Percentiles rank a stretch among this genome's conserved stretches.
phyloP scores from a whole-genome alignment of 148 eudicot genomes.

The Cornus suecica region DNA sequence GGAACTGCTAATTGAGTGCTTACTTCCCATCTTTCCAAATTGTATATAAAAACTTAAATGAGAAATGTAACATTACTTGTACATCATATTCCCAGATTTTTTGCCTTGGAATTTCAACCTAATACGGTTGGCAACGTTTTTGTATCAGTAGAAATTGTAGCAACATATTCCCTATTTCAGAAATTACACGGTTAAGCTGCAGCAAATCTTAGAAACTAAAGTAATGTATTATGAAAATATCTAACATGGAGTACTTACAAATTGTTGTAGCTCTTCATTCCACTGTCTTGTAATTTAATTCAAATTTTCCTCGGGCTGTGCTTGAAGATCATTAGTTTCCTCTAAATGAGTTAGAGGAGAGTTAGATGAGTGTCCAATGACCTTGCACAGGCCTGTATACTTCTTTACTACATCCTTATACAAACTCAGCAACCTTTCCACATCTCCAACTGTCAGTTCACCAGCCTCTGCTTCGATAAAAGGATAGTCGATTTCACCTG shows the following conservation, averaged over 20 bases:
- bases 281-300: neutral
- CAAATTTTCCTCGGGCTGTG: slow-evolving; percentile 11
- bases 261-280: slow-evolving; percentile 3
- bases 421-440: slow-evolving; percentile 16
- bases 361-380: slow-evolving; percentile 8
- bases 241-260: slow-evolving; percentile 10
- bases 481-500: slow-evolving; percentile 21
- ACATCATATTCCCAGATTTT: neutral
- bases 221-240: neutral
- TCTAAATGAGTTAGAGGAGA: slow-evolving; percentile 1
- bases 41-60: slow-evolving; percentile 1
- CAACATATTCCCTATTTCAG: no score
- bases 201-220: neutral
- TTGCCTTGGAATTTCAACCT: neutral
- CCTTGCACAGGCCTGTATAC: slow-evolving; percentile 21
- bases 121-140: no score
- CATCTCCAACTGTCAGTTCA: slow-evolving; percentile 22
- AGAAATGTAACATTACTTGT: neutral
- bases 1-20: neutral
- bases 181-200: neutral
- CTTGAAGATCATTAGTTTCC: slow-evolving; percentile 7
- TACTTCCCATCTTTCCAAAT: neutral
- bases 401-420: slow-evolving; percentile 28
- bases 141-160: no score
- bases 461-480: slow-evolving; percentile 27